Conservation (phyloP, 2,329 filamentous ascomycete genomes). For the Ophiostoma piceae region DNA sequence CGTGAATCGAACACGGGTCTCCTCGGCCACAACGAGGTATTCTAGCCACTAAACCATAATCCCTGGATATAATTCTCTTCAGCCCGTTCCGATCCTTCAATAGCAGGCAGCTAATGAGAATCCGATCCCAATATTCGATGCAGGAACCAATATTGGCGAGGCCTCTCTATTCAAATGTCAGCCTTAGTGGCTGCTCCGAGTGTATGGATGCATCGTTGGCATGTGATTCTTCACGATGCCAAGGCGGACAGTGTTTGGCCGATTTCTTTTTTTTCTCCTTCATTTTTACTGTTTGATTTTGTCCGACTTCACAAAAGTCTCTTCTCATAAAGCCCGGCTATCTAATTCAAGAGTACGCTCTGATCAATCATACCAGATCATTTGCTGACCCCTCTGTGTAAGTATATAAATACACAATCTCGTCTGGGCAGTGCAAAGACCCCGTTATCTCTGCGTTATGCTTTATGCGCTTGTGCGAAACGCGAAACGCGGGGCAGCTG, state of each 20-base stretch:
- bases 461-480: not conserved
- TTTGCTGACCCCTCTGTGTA: not conserved
- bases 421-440: not conserved
- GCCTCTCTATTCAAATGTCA: not conserved
- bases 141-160: not conserved
- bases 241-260: not conserved
- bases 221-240: not conserved
- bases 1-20: conserved; percentile 29
- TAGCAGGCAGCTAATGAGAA: no score
- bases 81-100: not conserved
- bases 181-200: not conserved
- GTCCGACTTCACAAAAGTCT: not conserved
- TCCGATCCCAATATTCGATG: not conserved
- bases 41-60: conserved; percentile 29
- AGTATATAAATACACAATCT: not conserved
- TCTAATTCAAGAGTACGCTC: no score
- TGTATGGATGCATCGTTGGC: not conserved
- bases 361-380: not conserved
- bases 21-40: conserved; percentile 28
- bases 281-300: not conserved
- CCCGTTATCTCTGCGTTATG: not conserved
- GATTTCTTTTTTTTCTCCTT: not conserved
- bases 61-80: not conserved
- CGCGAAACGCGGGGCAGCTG: conserved; percentile 2
- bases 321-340: no score